A percentile compares a stretch with the other conserved stretches of the same genome.
Evolutionary conservation across 176 grass and related monocot species (phyloP).

Genomic region (Raddia distichophylla): DNA sequence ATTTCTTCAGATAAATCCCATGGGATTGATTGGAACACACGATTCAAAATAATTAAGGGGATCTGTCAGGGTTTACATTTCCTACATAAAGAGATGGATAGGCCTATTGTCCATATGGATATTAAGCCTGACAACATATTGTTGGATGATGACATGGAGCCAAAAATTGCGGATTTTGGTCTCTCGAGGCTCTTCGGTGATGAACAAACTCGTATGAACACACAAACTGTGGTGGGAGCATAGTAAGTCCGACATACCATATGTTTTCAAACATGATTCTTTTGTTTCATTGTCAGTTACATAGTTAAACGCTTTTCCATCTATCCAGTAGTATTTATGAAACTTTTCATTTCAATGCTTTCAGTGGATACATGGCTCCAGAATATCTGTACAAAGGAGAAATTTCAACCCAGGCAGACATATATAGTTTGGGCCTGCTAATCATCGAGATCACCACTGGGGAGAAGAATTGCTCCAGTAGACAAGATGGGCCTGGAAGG

Average conservation of each 20-base stretch:
- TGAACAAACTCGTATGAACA: conserved; percentile 43
- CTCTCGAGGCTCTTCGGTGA: conserved; percentile 36
- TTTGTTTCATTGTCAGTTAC: not conserved
- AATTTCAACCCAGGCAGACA: conserved; percentile 36
- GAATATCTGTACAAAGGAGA: conserved; percentile 50
- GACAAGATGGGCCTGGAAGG: not conserved
- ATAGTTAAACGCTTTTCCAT: not conserved
- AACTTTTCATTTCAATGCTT: not conserved
- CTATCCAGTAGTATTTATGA: not conserved
- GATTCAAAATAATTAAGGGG: conserved; percentile 45
- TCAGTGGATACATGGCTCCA: conserved; percentile 43
- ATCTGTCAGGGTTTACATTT: conserved; percentile 28
- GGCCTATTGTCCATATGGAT: conserved; percentile 35
- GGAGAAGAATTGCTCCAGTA: not conserved
- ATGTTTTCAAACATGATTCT: not conserved
- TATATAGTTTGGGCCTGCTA: conserved; percentile 46
- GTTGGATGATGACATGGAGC: conserved; percentile 38
- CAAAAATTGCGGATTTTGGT: conserved; percentile 47
- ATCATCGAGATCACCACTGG: conserved; percentile 38
- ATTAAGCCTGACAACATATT: conserved; percentile 39
- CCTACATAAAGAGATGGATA: conserved; percentile 15
- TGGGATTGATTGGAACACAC: conserved; percentile 16
- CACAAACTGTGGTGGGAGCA: conserved; percentile 46
- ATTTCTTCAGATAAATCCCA: not conserved
- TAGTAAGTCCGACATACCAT: conserved; percentile 19